Conservation (phyloP, 2,329 filamentous ascomycete genomes). For the Didymella keratinophila region DNA sequence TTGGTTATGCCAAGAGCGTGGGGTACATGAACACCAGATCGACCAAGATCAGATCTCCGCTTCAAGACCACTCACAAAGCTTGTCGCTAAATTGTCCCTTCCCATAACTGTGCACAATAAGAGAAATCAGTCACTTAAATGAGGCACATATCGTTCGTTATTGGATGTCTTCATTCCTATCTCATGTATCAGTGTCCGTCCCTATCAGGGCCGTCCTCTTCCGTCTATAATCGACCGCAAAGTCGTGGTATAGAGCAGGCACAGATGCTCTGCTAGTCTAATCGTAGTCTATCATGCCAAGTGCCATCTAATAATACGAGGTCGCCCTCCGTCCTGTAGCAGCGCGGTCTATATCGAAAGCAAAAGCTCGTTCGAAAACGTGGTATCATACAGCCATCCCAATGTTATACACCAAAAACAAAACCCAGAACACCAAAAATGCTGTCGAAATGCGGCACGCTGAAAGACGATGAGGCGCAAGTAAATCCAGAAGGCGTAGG, state of each 20-base stretch:
- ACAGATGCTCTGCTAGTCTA: constrained; percentile 14
- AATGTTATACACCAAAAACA: constrained; percentile 22
- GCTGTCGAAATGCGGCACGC: constrained; percentile 18
- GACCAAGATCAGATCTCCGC: constrained; percentile 8
- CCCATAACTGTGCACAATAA: neutral
- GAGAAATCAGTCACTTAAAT: neutral
- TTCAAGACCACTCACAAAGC: constrained; percentile 2
- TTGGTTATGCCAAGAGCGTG: constrained; percentile 35
- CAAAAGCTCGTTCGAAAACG: constrained; percentile 17
- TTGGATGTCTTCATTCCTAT: constrained; percentile 2
- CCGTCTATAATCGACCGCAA: constrained; percentile 7
- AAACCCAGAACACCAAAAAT: constrained; percentile 27
- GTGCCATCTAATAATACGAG: constrained; percentile 3
- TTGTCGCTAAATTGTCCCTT: neutral
- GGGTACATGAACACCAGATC: constrained; percentile 27
- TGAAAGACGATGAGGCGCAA: constrained; percentile 9
- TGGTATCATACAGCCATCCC: constrained; percentile 24
- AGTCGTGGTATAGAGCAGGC: neutral
- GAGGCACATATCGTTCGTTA: neutral
- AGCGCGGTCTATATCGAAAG: constrained; percentile 27
- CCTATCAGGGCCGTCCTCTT: constrained; percentile 3
- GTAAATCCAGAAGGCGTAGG: constrained; percentile 11
- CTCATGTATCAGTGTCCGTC: neutral
- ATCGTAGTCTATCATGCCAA: constrained; percentile 16
- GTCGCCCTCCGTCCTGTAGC: constrained; percentile 14